Conservation (phyloP, 495 filamentous ascomycete species). For the Podospora sp. region DNA sequence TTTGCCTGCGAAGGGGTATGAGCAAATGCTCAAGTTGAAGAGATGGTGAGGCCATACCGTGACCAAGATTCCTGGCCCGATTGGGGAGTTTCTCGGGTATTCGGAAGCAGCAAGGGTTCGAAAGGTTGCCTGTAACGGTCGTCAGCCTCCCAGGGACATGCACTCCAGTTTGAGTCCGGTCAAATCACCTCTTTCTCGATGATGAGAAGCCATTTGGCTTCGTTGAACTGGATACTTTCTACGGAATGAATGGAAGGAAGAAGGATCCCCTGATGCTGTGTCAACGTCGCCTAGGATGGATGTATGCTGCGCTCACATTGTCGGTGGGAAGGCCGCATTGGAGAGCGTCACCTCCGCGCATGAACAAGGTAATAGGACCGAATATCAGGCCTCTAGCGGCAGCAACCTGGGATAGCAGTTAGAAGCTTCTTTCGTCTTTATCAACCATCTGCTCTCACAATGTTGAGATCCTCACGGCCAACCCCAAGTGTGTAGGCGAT, state of each 20-base stretch:
- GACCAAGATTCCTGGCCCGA: constrained; percentile 35
- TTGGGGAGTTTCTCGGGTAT: constrained; percentile 23
- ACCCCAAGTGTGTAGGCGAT: constrained; percentile 76
- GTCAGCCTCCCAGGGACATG: too few species aligned
- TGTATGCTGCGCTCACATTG: constrained; percentile 25
- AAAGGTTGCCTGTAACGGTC: constrained; percentile 69
- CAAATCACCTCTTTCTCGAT: constrained; percentile 84
- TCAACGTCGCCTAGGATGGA: not conserved
- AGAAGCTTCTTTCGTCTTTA: not conserved
- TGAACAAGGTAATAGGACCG: constrained; percentile 32
- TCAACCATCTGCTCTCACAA: constrained; percentile 49
- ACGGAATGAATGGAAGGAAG: constrained; percentile 63
- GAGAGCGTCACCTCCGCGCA: constrained; percentile 31
- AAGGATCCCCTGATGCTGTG: constrained; percentile 59
- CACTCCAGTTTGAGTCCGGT: not conserved
- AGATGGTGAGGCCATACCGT: constrained; percentile 27
- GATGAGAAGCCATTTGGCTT: constrained; percentile 72
- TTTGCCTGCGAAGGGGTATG: constrained; percentile 61
- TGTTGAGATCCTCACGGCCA: constrained; percentile 62
- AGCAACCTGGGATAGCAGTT: constrained; percentile 51
- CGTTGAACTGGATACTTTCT: constrained; percentile 54
- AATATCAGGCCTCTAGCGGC: constrained; percentile 54
- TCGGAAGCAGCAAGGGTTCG: constrained; percentile 46
- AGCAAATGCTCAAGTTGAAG: not conserved
- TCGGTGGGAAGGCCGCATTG: constrained; percentile 35